Base-by-base conservation (phyloP, 805 yeast genomes). In the Osmozyma mogii region DNA sequence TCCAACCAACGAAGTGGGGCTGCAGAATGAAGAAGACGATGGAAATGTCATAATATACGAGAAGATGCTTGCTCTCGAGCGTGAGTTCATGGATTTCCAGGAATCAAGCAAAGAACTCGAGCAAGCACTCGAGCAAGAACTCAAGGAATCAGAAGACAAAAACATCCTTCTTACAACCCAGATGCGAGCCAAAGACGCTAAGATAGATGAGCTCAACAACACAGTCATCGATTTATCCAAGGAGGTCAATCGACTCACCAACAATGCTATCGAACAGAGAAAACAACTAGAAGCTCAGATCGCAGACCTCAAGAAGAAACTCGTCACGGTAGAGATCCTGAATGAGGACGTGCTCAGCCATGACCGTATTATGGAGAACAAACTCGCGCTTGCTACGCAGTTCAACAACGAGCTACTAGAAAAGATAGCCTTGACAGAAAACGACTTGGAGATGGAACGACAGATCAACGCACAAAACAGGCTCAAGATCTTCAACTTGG, bases 101-200 rank as follows among this genome's bases (percentile, higher is more conserved):
- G 65, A 58, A 22, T 58, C 66, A 4, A 58, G 65, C 33, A 59
- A 52, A 30, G 71, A 65, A 25, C 45, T 65, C 18, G 72, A 66
- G 32, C 61, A 49, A 28, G 68, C 67, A 1, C 47, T 65, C 24
- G 71, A 65, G 34, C 57, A 52, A n/a, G 71, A 65, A 33, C 47
- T 65, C 13, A 52, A 51, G 25, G 52, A 43, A 7, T 38, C 58
- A 12, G 70, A 63, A 30, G 12, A 35, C 4, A 36, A 41, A 6
- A 57, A 56, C 26, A 30, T 33, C 1, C 21, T 34, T 3, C 34
- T 58, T 15, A 31, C 33, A 9, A 24, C 33, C 3, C 39, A 41
- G n/a, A 23, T 44, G 5, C 38, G 45, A 10, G 24, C 33, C 7
- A 39, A 43, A 14, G 54, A 48, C 10, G 29, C 31, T 4, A 51